Evolutionary conservation across 225 moss, liverwort and hornwort genomes (phyloP), one percentile per base, ranked within the genome.

Genomic region (Marchantia polymorpha): DNA sequence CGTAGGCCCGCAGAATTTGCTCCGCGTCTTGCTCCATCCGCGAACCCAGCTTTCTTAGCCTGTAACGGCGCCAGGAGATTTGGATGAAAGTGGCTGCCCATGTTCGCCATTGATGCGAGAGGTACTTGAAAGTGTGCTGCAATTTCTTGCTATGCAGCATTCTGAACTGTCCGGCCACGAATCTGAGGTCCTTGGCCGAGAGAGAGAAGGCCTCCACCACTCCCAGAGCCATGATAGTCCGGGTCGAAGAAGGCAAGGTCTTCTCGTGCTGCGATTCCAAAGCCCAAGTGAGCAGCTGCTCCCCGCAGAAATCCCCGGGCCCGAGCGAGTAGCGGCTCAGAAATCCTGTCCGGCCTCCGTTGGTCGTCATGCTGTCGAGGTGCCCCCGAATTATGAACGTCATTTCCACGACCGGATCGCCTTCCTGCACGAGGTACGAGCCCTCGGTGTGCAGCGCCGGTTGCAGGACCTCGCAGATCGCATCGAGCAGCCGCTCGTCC

Each of bases 11-110:
- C 81, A 83, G 13, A 86, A 85, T 6, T 69, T 89, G 83, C 59
- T 86, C 84, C 59, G 39, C 39, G 39, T 84, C 82, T 22, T 86
- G 85, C 19, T 85, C 86, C 52, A 79, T 84, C 76, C 84, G 25
- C 75, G 23, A 3, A 23, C 10, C 19, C 51, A 83, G 68, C 65
- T 83, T 84, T 3, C 84, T 87, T 49, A 84, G 63, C 31, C 82
- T 82, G 67, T 92, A 87, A 59, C 84, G 80, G 50, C 89, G 87
- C 90, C 92, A 92, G 13, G 89, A 89, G 0, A 81, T 81, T 81
- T 90, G 90, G 30, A 92, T 89, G 75, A 83, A 87, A 70, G 86
- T 90, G 0, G 90, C 90, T 65, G 86, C 92, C 92, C 92, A 92
- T 1, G 87, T 92, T 19, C 92, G 87, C 92, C 90, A 92, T 26